Evolutionary conservation across 805 yeast genomes (phyloP), one percentile per base, ranked within the genome.

Genomic region (Metschnikowia lachancei): DNA sequence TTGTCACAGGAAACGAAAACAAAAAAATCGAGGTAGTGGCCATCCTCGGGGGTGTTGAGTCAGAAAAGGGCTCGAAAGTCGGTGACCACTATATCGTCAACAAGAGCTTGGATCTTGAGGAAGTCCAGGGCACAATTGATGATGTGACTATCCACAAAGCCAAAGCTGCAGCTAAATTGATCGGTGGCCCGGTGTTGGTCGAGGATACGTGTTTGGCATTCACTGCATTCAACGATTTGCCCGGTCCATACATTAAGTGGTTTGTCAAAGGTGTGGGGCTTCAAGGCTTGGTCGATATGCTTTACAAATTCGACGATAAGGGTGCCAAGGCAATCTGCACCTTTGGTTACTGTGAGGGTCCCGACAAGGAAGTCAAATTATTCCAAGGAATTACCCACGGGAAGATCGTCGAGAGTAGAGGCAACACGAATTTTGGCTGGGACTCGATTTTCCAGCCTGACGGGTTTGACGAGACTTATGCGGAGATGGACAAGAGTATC

Each of bases 181-280:
- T 82, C 3, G 62, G 72, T 2, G 94, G 95, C 0, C 92, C 98
- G 0, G 97, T 89, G 0, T 74, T 94, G 47, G 97, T 91, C 3
- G 99, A 94, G 62, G 99, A 94, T 59, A 94, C 99, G 0, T 91
- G 96, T 41, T 76, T 94, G 33, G 87, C 85, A 3, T 94, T 86
- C 65, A 77, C 77, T 41, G 96, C 95, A 1, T 75, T 85, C 60
- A 82, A 86, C 43, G 74, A 76, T 51, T 76, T 94, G 41, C 99
- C 99, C 3, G 99, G 99, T 19, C 98, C 98, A 1, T 88, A 89
- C 53, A 77, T 79, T 66, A 92, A 92, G 66, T 92, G 99, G 99
- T 94, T 94, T 66, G 76, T 88, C 37, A 72, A 82, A 52, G 67
- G 78, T 12, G 64, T 91, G 54, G 97, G 97, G 0, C 75, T 87